Base-by-base conservation (phyloP, 176 grass and related monocot genomes). In the Avena atlantica region DNA sequence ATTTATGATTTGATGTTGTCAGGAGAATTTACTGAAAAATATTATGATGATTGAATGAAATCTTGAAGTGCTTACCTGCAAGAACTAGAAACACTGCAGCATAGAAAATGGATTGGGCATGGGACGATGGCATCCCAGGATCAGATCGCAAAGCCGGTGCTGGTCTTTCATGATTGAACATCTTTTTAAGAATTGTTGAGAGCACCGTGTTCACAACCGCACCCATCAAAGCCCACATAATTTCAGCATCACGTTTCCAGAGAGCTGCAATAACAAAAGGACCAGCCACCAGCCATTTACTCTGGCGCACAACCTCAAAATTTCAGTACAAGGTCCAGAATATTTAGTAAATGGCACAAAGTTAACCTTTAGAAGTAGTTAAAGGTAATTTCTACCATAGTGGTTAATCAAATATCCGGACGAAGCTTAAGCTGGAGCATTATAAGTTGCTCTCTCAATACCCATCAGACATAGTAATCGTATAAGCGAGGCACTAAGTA, bases 71-170 rank as follows among this genome's bases (percentile, higher is more conserved):
- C 92, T 96, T 99, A 96, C 97, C 86, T 76, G 85, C 94, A 86
- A 99, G 79, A 85, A 91, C 59, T 67, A 80, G 76, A 71, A 91
- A 71, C 17, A 66, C 78, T 7, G 87, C 87, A 10, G 78, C 80
- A 86, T 91, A 99, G 86, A 99, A 96, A 71, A 99, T 85, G 78
- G 97, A 96, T 53, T 99, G 97, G 49, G 94, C 92, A 87, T 96
- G 97, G 5, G 97, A 93, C 11, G 97, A 99, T 68, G 92, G 97
- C 97, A 99, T 96, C 86, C 94, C 97, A 82, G 94, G 97, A 88
- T 94, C 97, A 62, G 94, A 94, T 80, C 83, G 87, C 80, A 96
- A 58, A 81, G 87, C 92, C 34, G 92, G 60, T 0, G 76, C 45
- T 48, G 97, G 94, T 13, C 92, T 96, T 89, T 95, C 88, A 73